Evolutionary conservation across 1,284 basidiomycete genomes (phyloP).

Genomic region (Microstroma glucosiphilum): DNA sequence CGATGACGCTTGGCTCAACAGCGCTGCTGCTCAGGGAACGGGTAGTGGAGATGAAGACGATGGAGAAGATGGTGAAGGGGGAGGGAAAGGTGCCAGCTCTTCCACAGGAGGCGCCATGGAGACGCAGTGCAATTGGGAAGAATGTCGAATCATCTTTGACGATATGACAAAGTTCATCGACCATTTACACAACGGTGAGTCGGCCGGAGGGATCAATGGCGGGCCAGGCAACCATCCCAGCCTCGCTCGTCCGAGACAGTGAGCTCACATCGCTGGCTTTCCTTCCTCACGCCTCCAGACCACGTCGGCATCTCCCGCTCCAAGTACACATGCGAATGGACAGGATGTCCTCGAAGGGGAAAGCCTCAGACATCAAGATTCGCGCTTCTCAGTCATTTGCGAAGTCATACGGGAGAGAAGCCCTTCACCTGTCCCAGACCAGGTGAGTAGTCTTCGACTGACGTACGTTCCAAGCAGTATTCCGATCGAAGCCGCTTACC

Average conservation of each 20-base stretch:
- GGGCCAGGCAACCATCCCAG: no score
- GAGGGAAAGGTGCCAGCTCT: slow-evolving; percentile 10
- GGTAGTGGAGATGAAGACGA: slow-evolving; percentile 23
- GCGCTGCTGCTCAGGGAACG: not conserved
- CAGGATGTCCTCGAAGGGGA: slow-evolving; percentile 68
- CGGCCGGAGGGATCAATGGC: no score
- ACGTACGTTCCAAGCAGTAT: not conserved
- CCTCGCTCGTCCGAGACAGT: no score
- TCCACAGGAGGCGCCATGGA: slow-evolving; percentile 19
- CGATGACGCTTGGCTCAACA: not conserved
- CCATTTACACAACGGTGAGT: slow-evolving; percentile 69
- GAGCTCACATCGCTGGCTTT: no score
- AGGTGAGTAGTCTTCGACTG: slow-evolving; percentile 55
- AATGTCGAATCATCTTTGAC: slow-evolving; percentile 65
- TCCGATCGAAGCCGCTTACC: not conserved
- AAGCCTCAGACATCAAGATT: slow-evolving; percentile 78
- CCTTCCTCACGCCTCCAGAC: slow-evolving; percentile 16
- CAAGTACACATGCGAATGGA: slow-evolving; percentile 82
- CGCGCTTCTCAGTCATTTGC: slow-evolving; percentile 75
- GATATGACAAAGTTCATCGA: slow-evolving; percentile 67
- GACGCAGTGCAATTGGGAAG: slow-evolving; percentile 65
- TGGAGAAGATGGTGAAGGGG: slow-evolving; percentile 22
- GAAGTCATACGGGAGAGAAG: slow-evolving; percentile 78
- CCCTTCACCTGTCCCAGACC: slow-evolving; percentile 76
- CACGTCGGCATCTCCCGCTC: slow-evolving; percentile 80